Evolutionary conservation across 345 rosid species (phyloP).

Genomic region (Salix arbutifolia): DNA sequence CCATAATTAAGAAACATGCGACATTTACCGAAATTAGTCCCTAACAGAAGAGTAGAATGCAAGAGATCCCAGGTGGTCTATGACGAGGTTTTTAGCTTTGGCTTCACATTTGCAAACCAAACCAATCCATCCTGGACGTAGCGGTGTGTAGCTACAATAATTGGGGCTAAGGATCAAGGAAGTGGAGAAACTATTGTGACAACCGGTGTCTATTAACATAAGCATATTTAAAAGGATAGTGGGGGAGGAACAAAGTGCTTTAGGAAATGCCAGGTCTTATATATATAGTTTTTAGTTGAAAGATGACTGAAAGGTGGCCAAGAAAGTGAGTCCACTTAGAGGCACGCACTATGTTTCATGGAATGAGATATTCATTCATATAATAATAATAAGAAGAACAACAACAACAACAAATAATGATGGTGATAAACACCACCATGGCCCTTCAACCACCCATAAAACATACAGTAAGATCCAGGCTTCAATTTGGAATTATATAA

Average conservation of each 20-base stretch:
- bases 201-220: constrained; percentile 34
- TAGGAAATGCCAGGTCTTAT: not conserved
- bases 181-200: constrained; percentile 43
- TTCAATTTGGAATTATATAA: not conserved
- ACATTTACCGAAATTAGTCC: not conserved
- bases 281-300: not conserved
- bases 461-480: not conserved
- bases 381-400: not conserved
- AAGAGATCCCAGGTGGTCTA: not conserved
- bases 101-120: not conserved
- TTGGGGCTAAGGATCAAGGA: not conserved
- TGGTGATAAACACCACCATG: not conserved
- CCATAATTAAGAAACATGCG: not conserved
- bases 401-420: too few species aligned
- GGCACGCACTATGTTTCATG: constrained; percentile 29
- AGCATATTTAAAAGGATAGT: constrained; percentile 24
- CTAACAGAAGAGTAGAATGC: not conserved
- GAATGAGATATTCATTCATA: constrained; percentile 17
- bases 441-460: constrained; percentile 22
- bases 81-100: not conserved
- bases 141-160: not conserved
- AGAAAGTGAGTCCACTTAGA: constrained; percentile 33
- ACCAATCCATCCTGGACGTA: not conserved
- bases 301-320: constrained; percentile 11
- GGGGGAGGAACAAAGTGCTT: constrained; percentile 21